These are phyloP conservation scores for Polygonum maritimum DNA, from an alignment of 148 eudicot genomes.

Conservation along the genomic window DNA sequence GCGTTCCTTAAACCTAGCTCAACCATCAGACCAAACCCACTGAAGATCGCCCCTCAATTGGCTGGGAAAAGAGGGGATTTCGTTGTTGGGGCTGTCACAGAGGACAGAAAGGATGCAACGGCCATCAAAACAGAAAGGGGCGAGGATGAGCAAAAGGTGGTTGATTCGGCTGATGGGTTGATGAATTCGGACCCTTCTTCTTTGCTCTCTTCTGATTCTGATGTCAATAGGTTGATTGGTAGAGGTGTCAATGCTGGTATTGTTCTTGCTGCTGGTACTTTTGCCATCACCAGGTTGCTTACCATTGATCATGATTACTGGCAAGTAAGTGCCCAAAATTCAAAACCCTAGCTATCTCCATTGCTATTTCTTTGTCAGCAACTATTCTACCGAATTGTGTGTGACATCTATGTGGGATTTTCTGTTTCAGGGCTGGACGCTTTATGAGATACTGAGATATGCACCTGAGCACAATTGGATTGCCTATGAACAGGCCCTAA, in stretches of 20 bases:
- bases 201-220: not conserved
- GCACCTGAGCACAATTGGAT: constrained; percentile 58
- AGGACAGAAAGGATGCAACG: not conserved
- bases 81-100: constrained; percentile 10
- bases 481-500: constrained; percentile 55
- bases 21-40: not conserved
- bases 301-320: constrained; percentile 64
- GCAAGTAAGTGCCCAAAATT: constrained; percentile 51
- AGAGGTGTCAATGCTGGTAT: constrained; percentile 56
- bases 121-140: not conserved
- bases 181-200: constrained; percentile 3
- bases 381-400: not conserved
- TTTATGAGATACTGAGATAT: constrained; percentile 47
- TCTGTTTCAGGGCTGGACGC: constrained; percentile 46
- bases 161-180: not conserved
- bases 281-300: constrained; percentile 49
- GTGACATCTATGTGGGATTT: not conserved
- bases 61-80: not conserved
- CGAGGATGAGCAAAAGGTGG: not conserved
- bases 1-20: not conserved
- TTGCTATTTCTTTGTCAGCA: not conserved
- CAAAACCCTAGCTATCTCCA: not conserved
- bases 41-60: not conserved
- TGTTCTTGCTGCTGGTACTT: constrained; percentile 56
- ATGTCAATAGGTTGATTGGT: constrained; percentile 22